Conservation (phyloP, 2,329 filamentous ascomycete genomes). For the Claviceps monticola region DNA sequence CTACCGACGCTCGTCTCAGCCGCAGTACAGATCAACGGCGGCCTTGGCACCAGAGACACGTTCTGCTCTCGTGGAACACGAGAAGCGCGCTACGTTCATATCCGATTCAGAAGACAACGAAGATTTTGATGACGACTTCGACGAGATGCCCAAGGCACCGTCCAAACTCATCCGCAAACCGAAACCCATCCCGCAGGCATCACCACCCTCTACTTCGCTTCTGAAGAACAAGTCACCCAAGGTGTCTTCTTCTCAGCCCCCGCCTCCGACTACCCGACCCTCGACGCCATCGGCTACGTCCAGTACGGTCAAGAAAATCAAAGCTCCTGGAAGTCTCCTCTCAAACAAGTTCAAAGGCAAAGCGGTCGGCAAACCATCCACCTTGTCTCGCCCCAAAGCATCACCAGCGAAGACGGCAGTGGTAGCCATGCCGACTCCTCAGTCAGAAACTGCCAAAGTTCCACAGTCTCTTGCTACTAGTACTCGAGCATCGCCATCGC, state of each 20-base stretch:
- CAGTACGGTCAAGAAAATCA: neutral
- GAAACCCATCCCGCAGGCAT: slow-evolving; percentile 4
- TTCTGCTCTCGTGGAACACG: slow-evolving; percentile 16
- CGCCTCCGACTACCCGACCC: neutral
- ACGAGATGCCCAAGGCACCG: neutral
- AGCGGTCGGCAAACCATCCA: neutral
- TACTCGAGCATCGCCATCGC: neutral
- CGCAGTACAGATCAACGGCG: slow-evolving; percentile 14
- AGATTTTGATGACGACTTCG: slow-evolving; percentile 10
- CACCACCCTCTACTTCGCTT: neutral
- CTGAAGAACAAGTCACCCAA: neutral
- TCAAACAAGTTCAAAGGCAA: slow-evolving; percentile 7
- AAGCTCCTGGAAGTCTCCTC: slow-evolving; percentile 2
- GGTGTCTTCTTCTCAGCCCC: neutral
- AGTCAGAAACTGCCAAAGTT: neutral
- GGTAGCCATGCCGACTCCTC: neutral
- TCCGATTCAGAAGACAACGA: slow-evolving; percentile 23
- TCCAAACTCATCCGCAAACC: slow-evolving; percentile 4
- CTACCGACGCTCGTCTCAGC: slow-evolving; percentile 30
- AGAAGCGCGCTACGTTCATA: slow-evolving; percentile 24
- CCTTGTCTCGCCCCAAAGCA: neutral
- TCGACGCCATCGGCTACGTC: neutral
- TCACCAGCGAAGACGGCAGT: neutral
- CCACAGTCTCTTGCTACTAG: neutral
- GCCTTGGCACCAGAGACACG: slow-evolving; percentile 10